Percentiles rank a stretch among this genome's conserved stretches.
phyloP scores from a whole-genome alignment of 1,284 basidiomycete genomes.

The Trichosporon inkin region DNA sequence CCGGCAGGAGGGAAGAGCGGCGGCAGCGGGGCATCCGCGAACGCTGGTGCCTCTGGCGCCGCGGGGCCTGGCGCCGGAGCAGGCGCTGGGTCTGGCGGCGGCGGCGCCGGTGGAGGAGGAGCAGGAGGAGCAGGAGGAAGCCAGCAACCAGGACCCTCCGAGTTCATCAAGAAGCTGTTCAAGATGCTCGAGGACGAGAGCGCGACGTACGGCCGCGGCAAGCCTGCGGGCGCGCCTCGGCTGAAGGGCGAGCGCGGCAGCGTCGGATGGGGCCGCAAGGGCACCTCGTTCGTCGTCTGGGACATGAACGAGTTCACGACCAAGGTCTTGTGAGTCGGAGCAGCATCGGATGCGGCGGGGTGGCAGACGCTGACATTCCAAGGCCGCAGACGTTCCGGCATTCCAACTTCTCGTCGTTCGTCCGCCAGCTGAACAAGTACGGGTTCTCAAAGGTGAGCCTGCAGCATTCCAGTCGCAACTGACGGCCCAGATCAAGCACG shows the following conservation, averaged over 20 bases:
- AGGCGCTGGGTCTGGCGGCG: not conserved
- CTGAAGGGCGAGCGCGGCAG: slow-evolving; percentile 35
- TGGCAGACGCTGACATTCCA: not conserved
- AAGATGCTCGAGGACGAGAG: slow-evolving; percentile 57
- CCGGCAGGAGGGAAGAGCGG: not conserved
- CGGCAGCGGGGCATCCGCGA: not conserved
- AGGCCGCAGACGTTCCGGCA: slow-evolving; percentile 90
- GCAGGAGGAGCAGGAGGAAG: not conserved
- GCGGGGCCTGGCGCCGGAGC: not conserved
- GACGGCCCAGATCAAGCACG: slow-evolving; percentile 41
- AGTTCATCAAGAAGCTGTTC: slow-evolving; percentile 96
- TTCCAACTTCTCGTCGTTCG: slow-evolving; percentile 92
- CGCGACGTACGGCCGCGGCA: slow-evolving; percentile 36
- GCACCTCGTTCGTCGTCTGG: slow-evolving; percentile 92
- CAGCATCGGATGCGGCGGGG: not conserved
- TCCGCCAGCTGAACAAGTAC: slow-evolving; percentile 95
- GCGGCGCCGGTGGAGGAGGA: not conserved
- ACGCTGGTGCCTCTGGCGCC: not conserved
- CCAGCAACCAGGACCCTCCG: slow-evolving; percentile 51
- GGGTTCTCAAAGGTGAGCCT: slow-evolving; percentile 86
- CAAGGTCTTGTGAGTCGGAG: slow-evolving; percentile 61
- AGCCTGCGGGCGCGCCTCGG: slow-evolving; percentile 30
- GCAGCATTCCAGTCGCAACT: slow-evolving; percentile 3
- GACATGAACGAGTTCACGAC: slow-evolving; percentile 98
- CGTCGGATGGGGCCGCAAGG: slow-evolving; percentile 77